phyloP scores from a whole-genome alignment of 2,329 filamentous ascomycete species.

The Cordyceps farinosa region DNA sequence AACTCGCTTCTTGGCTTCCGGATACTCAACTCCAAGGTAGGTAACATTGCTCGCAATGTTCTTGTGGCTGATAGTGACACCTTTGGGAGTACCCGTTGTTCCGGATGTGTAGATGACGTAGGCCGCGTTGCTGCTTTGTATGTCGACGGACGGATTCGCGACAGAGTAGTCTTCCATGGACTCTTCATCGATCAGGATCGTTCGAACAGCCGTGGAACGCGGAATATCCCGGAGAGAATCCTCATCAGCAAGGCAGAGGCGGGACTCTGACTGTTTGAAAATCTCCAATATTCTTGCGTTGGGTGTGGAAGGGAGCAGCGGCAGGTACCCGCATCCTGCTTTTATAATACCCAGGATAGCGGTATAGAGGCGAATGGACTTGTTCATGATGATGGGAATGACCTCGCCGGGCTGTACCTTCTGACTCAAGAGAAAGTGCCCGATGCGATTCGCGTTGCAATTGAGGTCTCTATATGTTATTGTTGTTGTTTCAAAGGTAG shows the following conservation, averaged over 20 bases:
- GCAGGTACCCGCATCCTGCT: conserved; percentile 74
- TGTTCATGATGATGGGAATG: conserved; percentile 74
- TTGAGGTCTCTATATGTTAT: conserved; percentile 67
- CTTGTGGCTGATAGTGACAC: conserved; percentile 70
- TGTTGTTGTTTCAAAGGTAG: conserved; percentile 30
- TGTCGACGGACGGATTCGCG: conserved; percentile 36
- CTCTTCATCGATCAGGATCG: conserved; percentile 34
- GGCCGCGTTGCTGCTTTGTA: conserved; percentile 52
- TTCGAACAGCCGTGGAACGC: conserved; percentile 19
- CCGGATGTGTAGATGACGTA: conserved; percentile 84
- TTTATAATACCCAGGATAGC: conserved; percentile 73
- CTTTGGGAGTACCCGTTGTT: conserved; percentile 76
- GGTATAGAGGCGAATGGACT: conserved; percentile 68
- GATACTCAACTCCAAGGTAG: conserved; percentile 63
- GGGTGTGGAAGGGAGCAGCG: conserved; percentile 71
- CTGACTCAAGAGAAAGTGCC: conserved; percentile 45
- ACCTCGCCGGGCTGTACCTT: conserved; percentile 52
- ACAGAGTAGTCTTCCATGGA: conserved; percentile 29
- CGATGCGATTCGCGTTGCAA: conserved; percentile 59
- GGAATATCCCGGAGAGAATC: conserved; percentile 22
- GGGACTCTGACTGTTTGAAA: conserved; percentile 55
- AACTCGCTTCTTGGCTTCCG: conserved; percentile 46
- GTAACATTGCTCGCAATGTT: conserved; percentile 76
- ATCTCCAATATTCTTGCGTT: conserved; percentile 57
- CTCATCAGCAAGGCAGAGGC: conserved; percentile 41